A percentile compares a stretch with the other conserved stretches of the same genome.
Conservation (phyloP, 78 protist species). For the Pigoraptor vietnamica region DNA sequence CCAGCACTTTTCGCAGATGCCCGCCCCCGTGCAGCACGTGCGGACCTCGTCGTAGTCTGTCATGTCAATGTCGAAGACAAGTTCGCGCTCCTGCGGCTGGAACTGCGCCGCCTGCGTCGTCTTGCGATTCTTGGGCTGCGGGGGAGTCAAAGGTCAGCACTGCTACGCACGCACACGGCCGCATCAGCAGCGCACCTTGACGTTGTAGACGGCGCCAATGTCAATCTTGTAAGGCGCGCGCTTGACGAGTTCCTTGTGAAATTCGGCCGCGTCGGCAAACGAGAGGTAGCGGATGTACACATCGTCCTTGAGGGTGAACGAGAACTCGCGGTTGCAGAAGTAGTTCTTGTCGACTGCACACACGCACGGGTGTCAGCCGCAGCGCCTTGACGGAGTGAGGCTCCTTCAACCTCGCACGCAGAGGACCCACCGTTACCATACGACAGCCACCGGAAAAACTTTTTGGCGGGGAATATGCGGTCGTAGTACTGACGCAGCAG, state of each 20-base stretch:
- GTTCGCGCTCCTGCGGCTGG: constrained; percentile 62
- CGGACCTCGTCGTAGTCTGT: constrained; percentile 94
- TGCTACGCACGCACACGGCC: no score
- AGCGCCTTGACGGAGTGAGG: background rate
- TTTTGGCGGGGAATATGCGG: constrained; percentile 34
- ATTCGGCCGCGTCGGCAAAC: constrained; percentile 11
- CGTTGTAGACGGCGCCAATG: constrained; percentile 71
- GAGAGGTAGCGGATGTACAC: constrained; percentile 43
- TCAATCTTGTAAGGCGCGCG: constrained; percentile 62
- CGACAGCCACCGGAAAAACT: constrained; percentile 43
- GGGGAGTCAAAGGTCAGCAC: no score
- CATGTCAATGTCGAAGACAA: constrained; percentile 97
- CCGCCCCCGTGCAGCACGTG: background rate
- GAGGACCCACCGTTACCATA: constrained; percentile 6
- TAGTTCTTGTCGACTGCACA: background rate
- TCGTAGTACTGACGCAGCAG: constrained; percentile 10
- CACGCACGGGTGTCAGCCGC: background rate
- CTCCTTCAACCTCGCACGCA: background rate
- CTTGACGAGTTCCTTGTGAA: constrained; percentile 3
- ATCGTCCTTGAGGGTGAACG: constrained; percentile 55
- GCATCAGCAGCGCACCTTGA: constrained; percentile 8
- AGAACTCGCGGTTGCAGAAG: constrained; percentile 47
- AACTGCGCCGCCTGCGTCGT: constrained; percentile 5
- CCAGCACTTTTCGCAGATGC: constrained; percentile 78
- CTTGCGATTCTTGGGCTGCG: constrained; percentile 35